These are phyloP conservation scores for Coniochaeta ligniaria DNA, from an alignment of 2,329 filamentous ascomycete species.

Conservation along the genomic window DNA sequence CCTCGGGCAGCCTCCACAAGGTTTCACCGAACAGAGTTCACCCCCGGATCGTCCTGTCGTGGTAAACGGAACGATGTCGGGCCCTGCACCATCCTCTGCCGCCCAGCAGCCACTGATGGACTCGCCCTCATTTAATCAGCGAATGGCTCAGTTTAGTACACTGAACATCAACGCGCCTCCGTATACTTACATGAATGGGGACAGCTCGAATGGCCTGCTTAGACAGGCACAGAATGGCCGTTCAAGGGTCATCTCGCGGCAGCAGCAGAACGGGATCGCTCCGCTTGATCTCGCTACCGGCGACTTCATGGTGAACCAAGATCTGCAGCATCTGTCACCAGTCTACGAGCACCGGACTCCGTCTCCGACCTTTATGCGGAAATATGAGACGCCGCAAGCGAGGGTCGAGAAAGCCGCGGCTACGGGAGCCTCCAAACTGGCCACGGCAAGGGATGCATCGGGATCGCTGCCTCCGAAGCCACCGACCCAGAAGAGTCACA, in stretches of 20 bases:
- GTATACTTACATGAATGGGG: constrained; percentile 16
- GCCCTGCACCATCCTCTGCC: constrained; percentile 10
- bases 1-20: neutral
- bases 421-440: constrained; percentile 4
- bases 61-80: constrained; percentile 37
- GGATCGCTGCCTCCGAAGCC: constrained; percentile 4
- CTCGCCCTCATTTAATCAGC: constrained; percentile 21
- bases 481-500: neutral
- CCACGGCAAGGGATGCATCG: constrained; percentile 15
- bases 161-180: constrained; percentile 9
- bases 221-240: constrained; percentile 16
- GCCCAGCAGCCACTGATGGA: constrained; percentile 8
- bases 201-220: constrained; percentile 17
- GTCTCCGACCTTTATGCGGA: constrained; percentile 56
- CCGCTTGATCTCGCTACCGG: constrained; percentile 48
- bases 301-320: constrained; percentile 26
- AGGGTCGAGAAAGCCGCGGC: constrained; percentile 8
- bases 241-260: constrained; percentile 25
- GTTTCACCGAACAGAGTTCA: constrained; percentile 8
- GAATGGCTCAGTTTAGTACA: constrained; percentile 16
- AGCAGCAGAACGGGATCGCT: constrained; percentile 43
- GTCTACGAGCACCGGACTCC: constrained; percentile 68
- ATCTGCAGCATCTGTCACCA: constrained; percentile 54
- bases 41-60: constrained; percentile 39
- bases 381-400: constrained; percentile 32